Base-by-base conservation (phyloP, 2,329 filamentous ascomycete genomes). In the Neopestalotiopsis rosae region DNA sequence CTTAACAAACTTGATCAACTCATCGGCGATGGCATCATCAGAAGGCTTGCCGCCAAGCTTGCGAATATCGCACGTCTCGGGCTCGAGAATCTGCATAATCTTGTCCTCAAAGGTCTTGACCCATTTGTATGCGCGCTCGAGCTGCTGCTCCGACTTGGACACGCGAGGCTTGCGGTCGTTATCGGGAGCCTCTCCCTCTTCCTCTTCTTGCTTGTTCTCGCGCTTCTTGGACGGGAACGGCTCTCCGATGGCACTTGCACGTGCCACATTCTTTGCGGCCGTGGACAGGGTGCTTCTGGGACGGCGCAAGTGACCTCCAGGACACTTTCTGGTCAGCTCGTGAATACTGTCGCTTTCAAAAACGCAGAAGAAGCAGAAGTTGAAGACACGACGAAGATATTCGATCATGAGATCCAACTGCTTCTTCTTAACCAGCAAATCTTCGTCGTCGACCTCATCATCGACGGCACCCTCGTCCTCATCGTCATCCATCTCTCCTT, bases 361-460 rank as follows among this genome's bases (percentile, higher is more conserved):
- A 5, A 99, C 97, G 79, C 96, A 99, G 85, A 98, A 99, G 86
- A 99, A 98, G 84, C 96, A 99, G 83, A 99, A 98, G 82, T 96
- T 98, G 87, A 97, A 97, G 66, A 99, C 96, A 17, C 96, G 91
- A 66, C 96, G 94, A 69, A 99, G 87, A 79, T 99, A 99, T 82
- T 99, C 96, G 66, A 98, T 96, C 80, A 97, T 87, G 45, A 99
- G 86, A 81, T 99, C 96, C 64, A 99, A 89, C 77, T 96, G 95
- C 86, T 99, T 98, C 88, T 98, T 98, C 86, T 97, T 96, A 56
- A 91, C 88, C 67, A 98, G 81, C 52, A 98, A 85, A 56, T 98
- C 94, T 77, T 97, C 94, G 75, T 97, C 94, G 74, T 99, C 95
- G 42, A 91, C 87, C 71, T 98, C 95, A 66, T 96, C 94, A 70